These are phyloP conservation scores for Apiospora rasikravindrae DNA, from an alignment of 2,329 filamentous ascomycete species.

Conservation along the genomic window DNA sequence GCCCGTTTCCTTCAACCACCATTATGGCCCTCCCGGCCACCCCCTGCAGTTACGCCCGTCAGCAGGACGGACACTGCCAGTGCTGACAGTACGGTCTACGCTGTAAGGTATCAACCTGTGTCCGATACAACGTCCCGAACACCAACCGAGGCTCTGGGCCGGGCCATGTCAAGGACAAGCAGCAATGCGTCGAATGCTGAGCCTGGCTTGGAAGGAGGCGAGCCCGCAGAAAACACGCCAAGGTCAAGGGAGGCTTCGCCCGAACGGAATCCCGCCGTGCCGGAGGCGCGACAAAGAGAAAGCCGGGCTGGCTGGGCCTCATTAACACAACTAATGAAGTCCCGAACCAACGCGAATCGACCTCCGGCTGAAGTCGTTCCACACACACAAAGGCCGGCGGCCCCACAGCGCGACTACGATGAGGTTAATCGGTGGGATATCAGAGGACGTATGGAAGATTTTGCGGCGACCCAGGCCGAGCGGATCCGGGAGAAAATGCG, in stretches of 20 bases:
- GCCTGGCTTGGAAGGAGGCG: constrained; percentile 1
- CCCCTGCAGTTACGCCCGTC: constrained; percentile 59
- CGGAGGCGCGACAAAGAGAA: neutral
- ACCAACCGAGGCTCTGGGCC: constrained; percentile 44
- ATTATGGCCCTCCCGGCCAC: constrained; percentile 61
- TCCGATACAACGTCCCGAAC: constrained; percentile 57
- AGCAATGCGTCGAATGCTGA: constrained; percentile 36
- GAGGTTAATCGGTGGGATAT: constrained; percentile 57
- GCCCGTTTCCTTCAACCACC: constrained; percentile 52
- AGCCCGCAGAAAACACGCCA: neutral
- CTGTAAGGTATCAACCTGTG: constrained; percentile 64
- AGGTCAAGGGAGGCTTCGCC: neutral
- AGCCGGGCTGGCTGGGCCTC: constrained; percentile 28
- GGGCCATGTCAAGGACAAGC: constrained; percentile 42
- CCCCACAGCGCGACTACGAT: constrained; percentile 34
- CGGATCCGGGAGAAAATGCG: constrained; percentile 61
- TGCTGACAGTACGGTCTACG: constrained; percentile 68
- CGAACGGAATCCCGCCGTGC: neutral
- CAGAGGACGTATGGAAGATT: constrained; percentile 62
- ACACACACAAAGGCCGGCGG: constrained; percentile 35
- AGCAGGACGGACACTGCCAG: constrained; percentile 68
- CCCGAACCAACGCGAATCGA: constrained; percentile 31
- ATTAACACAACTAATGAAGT: constrained; percentile 29
- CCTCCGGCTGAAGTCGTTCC: constrained; percentile 40
- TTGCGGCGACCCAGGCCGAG: constrained; percentile 65